Conservation (phyloP, 177 flowering plant genomes). For the Telopea speciosissima region DNA sequence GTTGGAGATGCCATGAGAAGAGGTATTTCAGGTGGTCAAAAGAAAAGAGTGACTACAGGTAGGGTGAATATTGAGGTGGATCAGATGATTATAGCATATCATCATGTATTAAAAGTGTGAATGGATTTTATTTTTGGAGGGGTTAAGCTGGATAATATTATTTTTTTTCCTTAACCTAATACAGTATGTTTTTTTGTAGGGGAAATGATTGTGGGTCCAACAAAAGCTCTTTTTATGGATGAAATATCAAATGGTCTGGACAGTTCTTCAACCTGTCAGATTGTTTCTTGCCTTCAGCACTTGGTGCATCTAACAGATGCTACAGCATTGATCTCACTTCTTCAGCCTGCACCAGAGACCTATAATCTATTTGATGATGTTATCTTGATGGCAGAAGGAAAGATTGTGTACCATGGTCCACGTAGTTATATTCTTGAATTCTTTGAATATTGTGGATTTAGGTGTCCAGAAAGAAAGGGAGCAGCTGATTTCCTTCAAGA, state of each 20-base stretch:
- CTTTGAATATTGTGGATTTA: background rate
- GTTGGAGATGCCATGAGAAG: slow-evolving; percentile 60
- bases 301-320: slow-evolving; percentile 31
- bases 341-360: slow-evolving; percentile 48
- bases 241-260: slow-evolving; percentile 54
- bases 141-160: too few species aligned
- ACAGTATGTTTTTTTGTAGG: slow-evolving; percentile 23
- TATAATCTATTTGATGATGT: slow-evolving; percentile 37
- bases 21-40: slow-evolving; percentile 48
- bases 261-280: slow-evolving; percentile 52
- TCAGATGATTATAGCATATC: too few species aligned
- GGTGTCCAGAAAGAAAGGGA: background rate
- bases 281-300: slow-evolving; percentile 35
- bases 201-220: slow-evolving; percentile 59
- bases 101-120: too few species aligned
- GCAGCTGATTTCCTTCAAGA: slow-evolving; percentile 2
- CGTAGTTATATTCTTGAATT: background rate
- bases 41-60: slow-evolving; percentile 60
- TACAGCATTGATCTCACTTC: slow-evolving; percentile 39
- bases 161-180: too few species aligned
- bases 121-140: too few species aligned
- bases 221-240: slow-evolving; percentile 46
- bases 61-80: background rate
- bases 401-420: slow-evolving; percentile 1
- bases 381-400: slow-evolving; percentile 1